Evolutionary conservation across 164 flowering plant species (phyloP), one percentile per base, ranked within the genome.

Genomic region (Vitis rotundifolia): DNA sequence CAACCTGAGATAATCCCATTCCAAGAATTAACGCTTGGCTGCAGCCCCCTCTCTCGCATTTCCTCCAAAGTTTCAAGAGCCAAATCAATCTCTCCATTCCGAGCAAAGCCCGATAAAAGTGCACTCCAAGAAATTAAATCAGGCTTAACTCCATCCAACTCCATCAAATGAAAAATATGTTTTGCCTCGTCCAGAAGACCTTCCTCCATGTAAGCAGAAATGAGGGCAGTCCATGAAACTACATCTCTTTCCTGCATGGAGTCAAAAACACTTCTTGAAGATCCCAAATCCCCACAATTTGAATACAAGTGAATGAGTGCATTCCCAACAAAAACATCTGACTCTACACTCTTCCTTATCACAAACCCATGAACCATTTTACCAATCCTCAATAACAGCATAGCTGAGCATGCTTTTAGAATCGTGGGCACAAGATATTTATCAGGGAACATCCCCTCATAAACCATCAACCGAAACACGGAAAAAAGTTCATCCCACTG

Each of bases 111-210:
- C 6, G 82, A 73, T 22, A 79, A 71, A 71, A 86, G 61, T 49
- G 87, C 73, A 54, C 77, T 86, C 87, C 89, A 86, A 22, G 86
- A 82, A 10, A 86, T 84, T 59, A 79, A 56, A 73, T 86, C 86
- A 15, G 84, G 80, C 66, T 75, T 68, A 72, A 84, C 77, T 44
- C 84, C 85, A 58, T 49, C 69, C 19, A 70, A 53, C 69, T 71
- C 67, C 89, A 84, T 86, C 31, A 77, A 68, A 2, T 69, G 69
- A 75, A 84, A 86, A 44, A 77, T 19, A 26, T 73, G 72, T 28
- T 22, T 18, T 10, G 85, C 90, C 74, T 82, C 81, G 31, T 78
- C 80, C 66, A 84, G 57, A 61, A 78, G 72, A 22, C 88, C 85
- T 13, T 52, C 74, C 56, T 78, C 71, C 76, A 81, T 69, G 68